Base-by-base conservation (phyloP, 1,139 yeast species). In the Candida freyschussii region DNA sequence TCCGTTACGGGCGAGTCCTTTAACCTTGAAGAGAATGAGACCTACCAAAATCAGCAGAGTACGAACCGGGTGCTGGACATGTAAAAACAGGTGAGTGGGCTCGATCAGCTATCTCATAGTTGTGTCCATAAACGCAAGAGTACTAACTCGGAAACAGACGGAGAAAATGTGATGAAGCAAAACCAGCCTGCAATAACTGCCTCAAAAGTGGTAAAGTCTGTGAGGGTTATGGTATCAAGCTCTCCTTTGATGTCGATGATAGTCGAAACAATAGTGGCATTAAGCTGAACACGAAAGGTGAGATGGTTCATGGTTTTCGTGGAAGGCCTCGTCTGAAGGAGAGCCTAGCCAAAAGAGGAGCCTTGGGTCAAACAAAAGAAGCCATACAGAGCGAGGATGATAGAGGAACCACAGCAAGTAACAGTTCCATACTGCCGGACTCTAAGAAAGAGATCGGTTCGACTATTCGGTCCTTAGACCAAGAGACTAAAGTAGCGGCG, bases 171-270 rank as follows among this genome's bases (percentile, higher is more conserved):
- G 45, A 41, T 21, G 81, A 74, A 46, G 61, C 68, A 7, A 72
- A 72, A 43, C 81, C 81, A 1, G 50, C 48, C 15, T 75, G 81
- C 41, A 36, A 52, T 21, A 71, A 67, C 37, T 70, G 78, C 17
- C 6, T 32, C 6, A 39, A 39, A n/a, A 39, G 27, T 4, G 69
- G 68, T 3, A 51, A 70, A 20, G 38, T 39, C 11, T 72, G 78
- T 44, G 75, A 61, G 36, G 77, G 77, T 1, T 72, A 72, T 48
- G 71, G 62, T 0, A 38, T 69, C 6, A 55, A 69, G 33, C 50
- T 71, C 6, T 57, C 66, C 2, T 72, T 71, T 41, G 74, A 68
- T 41, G 71, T 67, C 9, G 72, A 69, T 38, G 72, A 67, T 33
- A 52, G 57, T 25, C 43, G 65, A 14, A 49, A 47, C 16, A 28